Conservation (phyloP, 768 basidiomycete genomes). For the Tricholoma matsutake region DNA sequence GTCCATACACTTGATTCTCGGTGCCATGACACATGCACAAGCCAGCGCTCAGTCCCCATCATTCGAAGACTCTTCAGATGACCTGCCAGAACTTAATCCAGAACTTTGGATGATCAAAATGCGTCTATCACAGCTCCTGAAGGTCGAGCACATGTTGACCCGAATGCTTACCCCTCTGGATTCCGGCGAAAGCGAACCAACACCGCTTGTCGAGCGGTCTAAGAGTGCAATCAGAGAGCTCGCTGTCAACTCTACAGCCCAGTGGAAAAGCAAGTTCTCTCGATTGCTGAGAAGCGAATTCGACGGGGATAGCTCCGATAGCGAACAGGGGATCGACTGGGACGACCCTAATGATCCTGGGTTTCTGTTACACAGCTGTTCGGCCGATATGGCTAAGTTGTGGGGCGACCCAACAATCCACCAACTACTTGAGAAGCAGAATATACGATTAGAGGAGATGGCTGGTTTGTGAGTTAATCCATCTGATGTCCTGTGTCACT, state of each 20-base stretch:
- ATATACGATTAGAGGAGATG: conserved; percentile 61
- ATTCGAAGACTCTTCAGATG: conserved; percentile 13
- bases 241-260: conserved; percentile 46
- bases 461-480: conserved; percentile 62
- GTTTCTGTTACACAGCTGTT: conserved; percentile 52
- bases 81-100: conserved; percentile 33
- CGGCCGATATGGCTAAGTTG: conserved; percentile 60
- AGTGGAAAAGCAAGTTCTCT: conserved; percentile 50
- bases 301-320: conserved; percentile 21
- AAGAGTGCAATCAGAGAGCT: conserved; percentile 38
- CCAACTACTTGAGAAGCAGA: conserved; percentile 48
- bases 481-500: background rate
- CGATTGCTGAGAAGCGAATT: conserved; percentile 30
- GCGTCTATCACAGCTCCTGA: conserved; percentile 58
- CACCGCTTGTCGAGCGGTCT: conserved; percentile 24
- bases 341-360: conserved; percentile 56
- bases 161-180: conserved; percentile 51
- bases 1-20: conserved; percentile 61
- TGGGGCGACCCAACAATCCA: conserved; percentile 60
- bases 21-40: conserved; percentile 42
- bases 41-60: conserved; percentile 8
- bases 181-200: conserved; percentile 30
- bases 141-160: conserved; percentile 59
- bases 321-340: conserved; percentile 35
- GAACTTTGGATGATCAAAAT: conserved; percentile 52